Percentiles rank a stretch among this genome's conserved stretches.
phyloP scores from a whole-genome alignment of 2,329 filamentous ascomycete species.

The Biscogniauxia marginata region DNA sequence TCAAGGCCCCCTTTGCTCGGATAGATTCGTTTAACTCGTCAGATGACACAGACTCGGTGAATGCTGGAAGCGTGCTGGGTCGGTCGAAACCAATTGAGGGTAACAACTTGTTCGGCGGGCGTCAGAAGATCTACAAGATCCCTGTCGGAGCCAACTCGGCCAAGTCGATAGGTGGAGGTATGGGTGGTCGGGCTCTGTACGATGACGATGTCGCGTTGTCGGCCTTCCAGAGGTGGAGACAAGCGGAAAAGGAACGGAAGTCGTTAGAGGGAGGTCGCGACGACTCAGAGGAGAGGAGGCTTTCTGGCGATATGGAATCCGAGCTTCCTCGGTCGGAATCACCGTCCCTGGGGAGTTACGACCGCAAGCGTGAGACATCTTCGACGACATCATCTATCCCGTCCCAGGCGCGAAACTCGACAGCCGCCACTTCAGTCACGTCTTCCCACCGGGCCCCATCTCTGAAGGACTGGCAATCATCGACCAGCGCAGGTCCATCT shows the following conservation, averaged over 20 bases:
- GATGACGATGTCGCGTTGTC: conserved; percentile 84
- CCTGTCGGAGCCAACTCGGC: conserved; percentile 49
- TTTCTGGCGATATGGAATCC: conserved; percentile 19
- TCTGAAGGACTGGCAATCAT: conserved; percentile 49
- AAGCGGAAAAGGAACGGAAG: conserved; percentile 54
- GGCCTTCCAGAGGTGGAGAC: conserved; percentile 75
- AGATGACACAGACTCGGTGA: conserved; percentile 64
- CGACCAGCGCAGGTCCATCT: conserved; percentile 38
- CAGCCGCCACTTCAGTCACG: conserved; percentile 83
- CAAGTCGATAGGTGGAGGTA: conserved; percentile 44
- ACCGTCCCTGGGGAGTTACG: conserved; percentile 61
- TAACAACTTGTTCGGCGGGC: conserved; percentile 89
- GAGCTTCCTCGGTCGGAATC: conserved; percentile 48
- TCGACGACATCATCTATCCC: conserved; percentile 75
- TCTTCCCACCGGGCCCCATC: conserved; percentile 61
- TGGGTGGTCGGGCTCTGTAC: conserved; percentile 71
- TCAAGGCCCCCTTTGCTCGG: conserved; percentile 60
- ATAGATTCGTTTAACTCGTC: conserved; percentile 64
- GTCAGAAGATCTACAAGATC: conserved; percentile 94
- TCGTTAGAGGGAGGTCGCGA: conserved; percentile 41
- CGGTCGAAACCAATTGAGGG: conserved; percentile 81
- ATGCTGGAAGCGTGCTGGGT: conserved; percentile 74
- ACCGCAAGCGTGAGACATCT: conserved; percentile 78
- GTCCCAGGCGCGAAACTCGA: conserved; percentile 71
- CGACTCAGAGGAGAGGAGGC: conserved; percentile 38